phyloP scores from a whole-genome alignment of 306 rosid genomes.

The Dalbergia cultrata region DNA sequence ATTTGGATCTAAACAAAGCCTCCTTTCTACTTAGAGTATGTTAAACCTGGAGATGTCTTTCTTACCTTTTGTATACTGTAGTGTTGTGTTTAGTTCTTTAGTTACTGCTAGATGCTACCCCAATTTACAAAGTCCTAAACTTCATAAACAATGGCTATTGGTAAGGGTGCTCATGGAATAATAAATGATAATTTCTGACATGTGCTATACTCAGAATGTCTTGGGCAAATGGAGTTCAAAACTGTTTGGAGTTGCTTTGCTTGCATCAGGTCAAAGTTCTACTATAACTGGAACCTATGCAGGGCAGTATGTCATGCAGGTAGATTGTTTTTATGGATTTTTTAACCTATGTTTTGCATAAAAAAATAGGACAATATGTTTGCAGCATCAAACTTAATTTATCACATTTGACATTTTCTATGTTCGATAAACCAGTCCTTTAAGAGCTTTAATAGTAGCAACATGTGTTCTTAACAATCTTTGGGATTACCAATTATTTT shows the following conservation, averaged over 20 bases:
- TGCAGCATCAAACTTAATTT: constrained; percentile 19
- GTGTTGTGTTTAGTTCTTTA: not conserved
- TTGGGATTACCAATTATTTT: constrained; percentile 3
- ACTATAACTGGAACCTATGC: constrained; percentile 99
- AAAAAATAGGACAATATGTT: not conserved
- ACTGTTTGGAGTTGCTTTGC: constrained; percentile 89
- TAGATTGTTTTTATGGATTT: constrained; percentile 40
- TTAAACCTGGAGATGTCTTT: constrained; percentile 31
- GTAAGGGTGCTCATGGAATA: constrained; percentile 7
- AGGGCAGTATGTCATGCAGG: constrained; percentile 99
- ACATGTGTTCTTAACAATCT: constrained; percentile 16
- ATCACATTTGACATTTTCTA: constrained; percentile 24
- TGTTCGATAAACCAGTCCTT: constrained; percentile 26
- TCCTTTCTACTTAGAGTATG: constrained; percentile 88
- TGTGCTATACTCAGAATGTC: constrained; percentile 69
- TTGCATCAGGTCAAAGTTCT: constrained; percentile 99
- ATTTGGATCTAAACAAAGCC: constrained; percentile 94
- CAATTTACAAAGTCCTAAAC: constrained; percentile 19
- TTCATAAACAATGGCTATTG: constrained; percentile 17
- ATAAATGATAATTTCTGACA: constrained; percentile 27
- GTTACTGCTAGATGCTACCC: constrained; percentile 11
- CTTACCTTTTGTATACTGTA: constrained; percentile 28
- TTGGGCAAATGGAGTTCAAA: constrained; percentile 98
- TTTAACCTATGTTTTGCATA: not conserved
- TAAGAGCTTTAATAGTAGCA: constrained; percentile 1